Base-by-base conservation (phyloP, 148 eudicot genomes). In the Diospyros lotus region DNA sequence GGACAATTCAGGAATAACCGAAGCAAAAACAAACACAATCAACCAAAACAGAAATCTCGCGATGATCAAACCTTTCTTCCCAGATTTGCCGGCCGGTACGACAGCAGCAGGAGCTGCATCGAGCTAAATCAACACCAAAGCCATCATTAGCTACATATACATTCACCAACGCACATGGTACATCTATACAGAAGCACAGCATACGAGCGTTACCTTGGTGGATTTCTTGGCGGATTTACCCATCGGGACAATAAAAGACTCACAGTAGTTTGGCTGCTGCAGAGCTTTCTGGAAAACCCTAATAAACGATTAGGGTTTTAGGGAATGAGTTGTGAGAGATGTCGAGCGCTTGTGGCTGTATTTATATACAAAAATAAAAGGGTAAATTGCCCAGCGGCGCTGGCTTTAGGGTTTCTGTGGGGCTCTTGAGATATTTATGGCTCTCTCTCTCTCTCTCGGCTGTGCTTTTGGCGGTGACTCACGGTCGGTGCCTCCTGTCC, bases 161-260 rank as follows among this genome's bases (percentile, higher is more conserved):
- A 59, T 59, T 5, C 3, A 59, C 63, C 6, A 4, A 48, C 52
- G 52, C 4, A 48, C 52, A 8, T 1, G 4, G 8, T 3, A 55
- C 59, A 55, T 6, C 0, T 18, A 39, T 38, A 40, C 5, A 8
- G 9, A 40, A 13, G 2, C n/a, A 51, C 6, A 39, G 51, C 4
- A 50, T 52, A 1, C 9, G 17, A 70, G 56, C 0, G 28, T 43
- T 74, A 86, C 89, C 76, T 84, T 86, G 64, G 85, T 9, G 65
- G 82, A 72, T 77, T 86, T 86, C 83, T 86, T 86, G 66, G 80
- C 5, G 1, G 89, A 81, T 84, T 86, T 86, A 41, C 85, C 87
- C 89, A 86, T 86, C 46, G 64, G 14, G 13, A 41, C 17, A 1
- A 69, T 65, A 52, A 64, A 53, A 28, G 8, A 7, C 2, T 6